Conservation (phyloP, 1,139 yeast species). For the Sugiyamaella pinicola region DNA sequence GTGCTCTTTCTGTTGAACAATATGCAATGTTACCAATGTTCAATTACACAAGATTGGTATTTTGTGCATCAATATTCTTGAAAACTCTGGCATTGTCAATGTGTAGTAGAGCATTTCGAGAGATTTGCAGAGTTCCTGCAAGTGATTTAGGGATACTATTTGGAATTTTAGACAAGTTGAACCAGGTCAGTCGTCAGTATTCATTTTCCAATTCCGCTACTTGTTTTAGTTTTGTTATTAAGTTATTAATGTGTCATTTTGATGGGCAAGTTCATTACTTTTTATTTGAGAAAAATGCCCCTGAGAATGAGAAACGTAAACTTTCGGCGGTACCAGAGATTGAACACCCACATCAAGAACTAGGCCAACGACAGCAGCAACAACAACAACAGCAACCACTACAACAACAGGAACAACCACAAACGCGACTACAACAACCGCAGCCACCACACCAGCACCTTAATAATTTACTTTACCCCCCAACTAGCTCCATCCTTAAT, state of each 20-base stretch:
- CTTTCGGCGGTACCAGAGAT: constrained; percentile 7
- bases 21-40: constrained; percentile 63
- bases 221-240: constrained; percentile 35
- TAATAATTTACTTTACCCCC: not conserved
- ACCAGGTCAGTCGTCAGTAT: constrained; percentile 28
- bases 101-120: constrained; percentile 55
- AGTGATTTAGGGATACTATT: constrained; percentile 51
- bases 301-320: constrained; percentile 3
- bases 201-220: constrained; percentile 36
- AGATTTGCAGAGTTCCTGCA: constrained; percentile 53
- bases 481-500: not conserved
- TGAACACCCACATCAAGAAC: constrained; percentile 12
- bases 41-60: constrained; percentile 64
- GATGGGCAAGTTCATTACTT: constrained; percentile 34
- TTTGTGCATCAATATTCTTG: constrained; percentile 66
- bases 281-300: constrained; percentile 15
- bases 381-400: constrained; percentile 23
- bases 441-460: constrained; percentile 1
- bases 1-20: constrained; percentile 24
- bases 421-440: constrained; percentile 11
- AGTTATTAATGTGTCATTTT: constrained; percentile 36
- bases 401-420: constrained; percentile 20
- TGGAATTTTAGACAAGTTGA: constrained; percentile 44
- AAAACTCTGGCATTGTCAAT: constrained; percentile 59
- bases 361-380: constrained; percentile 16